Evolutionary conservation across 2,329 filamentous ascomycete species (phyloP).

Genomic region (Xylariaceae sp.): DNA sequence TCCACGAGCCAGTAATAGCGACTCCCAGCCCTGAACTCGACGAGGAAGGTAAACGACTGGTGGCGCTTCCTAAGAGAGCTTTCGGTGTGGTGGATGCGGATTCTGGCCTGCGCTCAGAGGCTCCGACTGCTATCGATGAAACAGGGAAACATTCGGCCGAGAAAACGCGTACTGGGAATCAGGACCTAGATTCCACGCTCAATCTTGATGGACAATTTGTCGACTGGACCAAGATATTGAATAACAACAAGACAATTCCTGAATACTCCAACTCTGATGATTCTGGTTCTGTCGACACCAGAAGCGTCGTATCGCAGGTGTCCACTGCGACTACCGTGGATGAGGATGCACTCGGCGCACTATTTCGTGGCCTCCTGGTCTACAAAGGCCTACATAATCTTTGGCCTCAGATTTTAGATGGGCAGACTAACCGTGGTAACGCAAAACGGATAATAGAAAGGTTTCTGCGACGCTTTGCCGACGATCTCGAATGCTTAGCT

Average conservation of each 20-base stretch:
- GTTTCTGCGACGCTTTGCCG: conserved; percentile 7
- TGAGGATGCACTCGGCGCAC: conserved; percentile 2
- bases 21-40: too few relatives aligned
- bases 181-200: too few relatives aligned
- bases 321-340: conserved; percentile 5
- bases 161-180: too few relatives aligned
- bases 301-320: neutral
- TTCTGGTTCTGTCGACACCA: conserved; percentile 3
- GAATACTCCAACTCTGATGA: neutral
- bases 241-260: neutral
- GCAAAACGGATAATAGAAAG: neutral
- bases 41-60: too few relatives aligned
- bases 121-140: too few relatives aligned
- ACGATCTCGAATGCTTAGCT: conserved; percentile 11
- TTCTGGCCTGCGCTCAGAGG: too few relatives aligned
- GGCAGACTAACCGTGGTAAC: neutral
- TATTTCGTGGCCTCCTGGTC: neutral
- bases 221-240: neutral
- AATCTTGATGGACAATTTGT: neutral
- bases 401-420: conserved; percentile 7
- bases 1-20: too few relatives aligned
- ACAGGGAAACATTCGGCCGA: too few relatives aligned
- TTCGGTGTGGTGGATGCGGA: too few relatives aligned
- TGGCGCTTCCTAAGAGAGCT: too few relatives aligned
- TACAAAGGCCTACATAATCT: conserved; percentile 1